Evolutionary conservation across 345 rosid genomes (phyloP), one percentile per base, ranked within the genome.

Genomic region (Pistacia atlantica): DNA sequence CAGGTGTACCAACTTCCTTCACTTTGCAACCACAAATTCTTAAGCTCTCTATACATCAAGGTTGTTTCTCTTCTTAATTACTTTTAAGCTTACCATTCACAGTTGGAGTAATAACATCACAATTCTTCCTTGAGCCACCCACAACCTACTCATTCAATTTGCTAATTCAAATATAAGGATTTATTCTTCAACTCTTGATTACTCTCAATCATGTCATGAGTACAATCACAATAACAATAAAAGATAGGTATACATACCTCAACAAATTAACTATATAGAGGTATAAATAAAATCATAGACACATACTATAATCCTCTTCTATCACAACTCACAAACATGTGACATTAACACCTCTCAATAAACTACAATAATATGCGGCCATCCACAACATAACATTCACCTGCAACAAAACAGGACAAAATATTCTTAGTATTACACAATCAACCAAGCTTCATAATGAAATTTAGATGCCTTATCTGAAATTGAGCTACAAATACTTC

Each of bases 201-300:
- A 28, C 58, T 28, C 46, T 73, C 33, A 1, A 59, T 72, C 55
- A 42, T 42, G 75, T 59, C 37, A 37, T 28, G 31, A 68, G 37
- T 52, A 63, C 48, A 18, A 63, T 49, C 76, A 65, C 28, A 65
- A 46, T 31, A 57, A 75, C 63, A 80, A 76, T 68, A 76, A 52
- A 64, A 58, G 5, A 66, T 66, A 75, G 72, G 60, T 25, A 17
- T 31, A 45, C 7, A 20, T 14, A 63, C 70, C 70, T 55, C 66
- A 48, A 57, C 28, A 8, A 18, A 71, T 1, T 37, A 58, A 16
- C 33, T 64, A 17, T 5, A 12, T 52, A 14, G 57, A 52, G 57
- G 57, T 17, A 22, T 58, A 58, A 18, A 58, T 22, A 49, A 48
- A 25, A 45, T 67, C 37, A 67, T 25, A 25, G 25, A 25, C 25